A percentile compares a stretch with the other conserved stretches of the same genome.
Evolutionary conservation across 139 green algal genomes (phyloP).

Genomic region (Coccomyxa sp.): DNA sequence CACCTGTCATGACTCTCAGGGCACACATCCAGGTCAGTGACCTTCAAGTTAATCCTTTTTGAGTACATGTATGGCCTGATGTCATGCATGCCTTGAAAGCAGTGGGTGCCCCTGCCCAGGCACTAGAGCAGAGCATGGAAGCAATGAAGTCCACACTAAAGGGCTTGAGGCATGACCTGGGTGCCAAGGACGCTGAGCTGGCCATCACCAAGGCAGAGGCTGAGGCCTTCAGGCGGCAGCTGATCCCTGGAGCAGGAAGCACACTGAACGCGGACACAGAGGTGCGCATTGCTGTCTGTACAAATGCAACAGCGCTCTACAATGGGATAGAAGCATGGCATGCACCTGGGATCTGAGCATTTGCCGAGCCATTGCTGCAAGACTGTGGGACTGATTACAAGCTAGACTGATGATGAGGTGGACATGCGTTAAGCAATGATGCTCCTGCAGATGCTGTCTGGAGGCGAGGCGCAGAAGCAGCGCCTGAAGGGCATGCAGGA

Average conservation of each 20-base stretch:
- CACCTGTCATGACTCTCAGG: not conserved
- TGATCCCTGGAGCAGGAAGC: not conserved
- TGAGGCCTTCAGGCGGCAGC: not conserved
- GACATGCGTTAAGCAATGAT: not conserved
- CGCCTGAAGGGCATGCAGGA: not conserved
- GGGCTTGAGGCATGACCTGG: not conserved
- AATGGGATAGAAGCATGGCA: not conserved
- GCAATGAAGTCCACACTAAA: not conserved
- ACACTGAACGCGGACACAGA: not conserved
- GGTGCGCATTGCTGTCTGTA: not conserved
- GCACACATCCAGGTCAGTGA: not conserved
- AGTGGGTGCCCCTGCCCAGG: not conserved
- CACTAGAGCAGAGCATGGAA: not conserved
- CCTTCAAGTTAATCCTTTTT: not conserved
- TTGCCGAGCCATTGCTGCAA: not conserved
- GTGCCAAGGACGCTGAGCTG: not conserved
- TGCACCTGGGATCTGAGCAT: not conserved
- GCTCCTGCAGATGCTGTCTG: not conserved
- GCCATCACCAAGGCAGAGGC: not conserved
- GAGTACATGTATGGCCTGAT: not conserved
- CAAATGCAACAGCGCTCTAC: not conserved
- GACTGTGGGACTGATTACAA: not conserved
- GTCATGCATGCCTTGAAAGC: not conserved
- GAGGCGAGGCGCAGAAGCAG: not conserved
- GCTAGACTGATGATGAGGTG: not conserved